phyloP scores from a whole-genome alignment of 352 stramenopile genomes.

The Pythium angustatum region DNA sequence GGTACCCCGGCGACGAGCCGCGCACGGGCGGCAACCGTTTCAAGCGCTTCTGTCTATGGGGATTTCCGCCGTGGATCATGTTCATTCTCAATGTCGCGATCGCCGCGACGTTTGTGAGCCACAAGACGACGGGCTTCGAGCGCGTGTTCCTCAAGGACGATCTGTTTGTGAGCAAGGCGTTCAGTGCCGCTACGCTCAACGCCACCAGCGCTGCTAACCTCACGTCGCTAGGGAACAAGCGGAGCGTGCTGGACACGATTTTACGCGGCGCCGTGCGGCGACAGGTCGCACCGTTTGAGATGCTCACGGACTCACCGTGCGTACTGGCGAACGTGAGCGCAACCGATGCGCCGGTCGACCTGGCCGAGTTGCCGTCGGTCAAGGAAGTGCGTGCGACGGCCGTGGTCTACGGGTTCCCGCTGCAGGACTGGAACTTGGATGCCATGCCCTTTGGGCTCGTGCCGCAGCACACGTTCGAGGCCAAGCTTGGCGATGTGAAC shows the following conservation, averaged over 20 bases:
- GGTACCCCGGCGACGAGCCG: constrained; percentile 36
- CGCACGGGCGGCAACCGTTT: constrained; percentile 23
- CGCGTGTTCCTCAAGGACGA: constrained; percentile 40
- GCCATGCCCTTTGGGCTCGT: constrained; percentile 33
- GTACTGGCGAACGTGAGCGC: constrained; percentile 17
- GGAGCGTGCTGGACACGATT: constrained; percentile 44
- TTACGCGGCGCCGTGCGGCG: constrained; percentile 32
- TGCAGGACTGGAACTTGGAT: constrained; percentile 46
- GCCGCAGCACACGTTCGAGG: constrained; percentile 19
- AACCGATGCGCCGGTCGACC: not conserved
- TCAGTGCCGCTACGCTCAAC: not conserved
- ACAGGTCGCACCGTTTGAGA: constrained; percentile 34
- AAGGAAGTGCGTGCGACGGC: constrained; percentile 39
- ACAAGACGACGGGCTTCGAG: constrained; percentile 33
- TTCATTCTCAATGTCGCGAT: constrained; percentile 49
- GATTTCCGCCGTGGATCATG: constrained; percentile 39
- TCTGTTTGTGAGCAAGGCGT: not conserved
- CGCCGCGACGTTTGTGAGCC: constrained; percentile 41
- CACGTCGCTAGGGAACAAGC: not conserved
- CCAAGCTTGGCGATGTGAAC: constrained; percentile 17
- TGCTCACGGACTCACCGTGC: constrained; percentile 35
- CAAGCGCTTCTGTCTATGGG: constrained; percentile 36
- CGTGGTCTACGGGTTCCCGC: constrained; percentile 39
- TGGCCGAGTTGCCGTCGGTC: constrained; percentile 32
- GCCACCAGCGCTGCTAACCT: constrained; percentile 1